These are phyloP conservation scores for Taiozyma sp. DNA, from an alignment of 1,139 yeast species.

Conservation along the genomic window DNA sequence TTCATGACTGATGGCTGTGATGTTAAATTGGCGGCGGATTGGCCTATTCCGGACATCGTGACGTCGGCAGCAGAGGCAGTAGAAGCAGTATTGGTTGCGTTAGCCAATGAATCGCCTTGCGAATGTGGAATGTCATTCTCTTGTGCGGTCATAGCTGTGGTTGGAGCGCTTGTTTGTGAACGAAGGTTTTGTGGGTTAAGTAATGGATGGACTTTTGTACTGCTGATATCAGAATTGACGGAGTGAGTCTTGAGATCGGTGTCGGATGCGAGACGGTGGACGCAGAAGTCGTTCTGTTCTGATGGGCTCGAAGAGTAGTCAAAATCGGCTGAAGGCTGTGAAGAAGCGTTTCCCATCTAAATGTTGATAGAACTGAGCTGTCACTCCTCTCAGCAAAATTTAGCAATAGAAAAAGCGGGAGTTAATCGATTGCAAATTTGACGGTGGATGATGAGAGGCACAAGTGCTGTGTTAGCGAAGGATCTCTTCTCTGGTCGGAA, in stretches of 20 bases:
- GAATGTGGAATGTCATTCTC: background rate
- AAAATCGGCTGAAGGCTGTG: background rate
- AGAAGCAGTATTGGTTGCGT: constrained; percentile 9
- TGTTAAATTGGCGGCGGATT: constrained; percentile 16
- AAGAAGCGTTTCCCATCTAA: background rate
- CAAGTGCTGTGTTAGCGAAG: background rate
- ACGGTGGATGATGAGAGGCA: background rate
- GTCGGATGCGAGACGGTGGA: background rate
- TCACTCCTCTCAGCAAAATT: background rate
- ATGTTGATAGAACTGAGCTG: background rate
- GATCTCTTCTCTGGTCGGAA: background rate
- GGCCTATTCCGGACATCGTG: constrained; percentile 23
- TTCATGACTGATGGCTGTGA: constrained; percentile 22
- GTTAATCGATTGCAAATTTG: background rate
- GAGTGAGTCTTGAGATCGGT: background rate
- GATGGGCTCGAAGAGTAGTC: background rate
- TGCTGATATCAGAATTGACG: background rate
- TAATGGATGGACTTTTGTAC: constrained; percentile 17
- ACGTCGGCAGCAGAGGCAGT: constrained; percentile 20
- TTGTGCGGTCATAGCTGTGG: constrained; percentile 15
- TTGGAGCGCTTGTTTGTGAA: constrained; percentile 12
- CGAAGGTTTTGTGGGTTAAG: constrained; percentile 11
- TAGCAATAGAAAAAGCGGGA: background rate
- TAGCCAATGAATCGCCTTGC: constrained; percentile 3
- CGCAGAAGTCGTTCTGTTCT: background rate